Percentiles rank a stretch among this genome's conserved stretches.
phyloP scores from a whole-genome alignment of 768 basidiomycete species.

The Mycena chlorophos region DNA sequence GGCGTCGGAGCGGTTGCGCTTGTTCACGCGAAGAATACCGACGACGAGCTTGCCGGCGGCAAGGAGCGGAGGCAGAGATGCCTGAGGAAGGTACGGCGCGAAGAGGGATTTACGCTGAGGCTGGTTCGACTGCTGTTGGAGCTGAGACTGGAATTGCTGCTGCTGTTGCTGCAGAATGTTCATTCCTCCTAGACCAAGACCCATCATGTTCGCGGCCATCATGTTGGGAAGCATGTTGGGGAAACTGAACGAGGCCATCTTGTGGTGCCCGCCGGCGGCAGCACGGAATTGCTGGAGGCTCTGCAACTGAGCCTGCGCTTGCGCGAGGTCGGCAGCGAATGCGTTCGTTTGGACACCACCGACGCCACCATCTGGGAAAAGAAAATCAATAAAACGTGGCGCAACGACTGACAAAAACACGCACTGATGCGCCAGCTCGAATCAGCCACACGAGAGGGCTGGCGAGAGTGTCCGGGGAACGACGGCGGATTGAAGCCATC shows the following conservation, averaged over 20 bases:
- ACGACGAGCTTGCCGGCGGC: conserved; percentile 97
- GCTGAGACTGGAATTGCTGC: conserved; percentile 91
- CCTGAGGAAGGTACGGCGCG: conserved; percentile 97
- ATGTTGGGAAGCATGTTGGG: conserved; percentile 97
- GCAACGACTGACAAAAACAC: conserved; percentile 1
- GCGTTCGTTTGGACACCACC: conserved; percentile 63
- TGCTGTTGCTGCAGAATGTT: conserved; percentile 91
- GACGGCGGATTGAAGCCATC: conserved; percentile 73
- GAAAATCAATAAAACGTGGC: conserved; percentile 15
- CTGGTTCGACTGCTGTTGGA: conserved; percentile 88
- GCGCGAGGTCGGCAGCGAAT: conserved; percentile 84
- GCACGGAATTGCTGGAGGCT: conserved; percentile 97
- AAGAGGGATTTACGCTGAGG: conserved; percentile 98
- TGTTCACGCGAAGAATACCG: conserved; percentile 95
- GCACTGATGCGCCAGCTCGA: conserved; percentile 88
- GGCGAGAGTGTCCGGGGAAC: conserved; percentile 67
- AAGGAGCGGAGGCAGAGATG: conserved; percentile 92
- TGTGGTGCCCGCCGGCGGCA: conserved; percentile 89
- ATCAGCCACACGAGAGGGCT: conserved; percentile 67
- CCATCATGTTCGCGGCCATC: conserved; percentile 98
- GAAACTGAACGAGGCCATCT: conserved; percentile 97
- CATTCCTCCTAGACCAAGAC: conserved; percentile 76
- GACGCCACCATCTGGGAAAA: conserved; percentile 71
- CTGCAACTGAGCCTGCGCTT: conserved; percentile 95
- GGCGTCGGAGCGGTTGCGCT: conserved; percentile 96